phyloP scores from a whole-genome alignment of 257 asterid species.

The Solanum clarkiae region DNA sequence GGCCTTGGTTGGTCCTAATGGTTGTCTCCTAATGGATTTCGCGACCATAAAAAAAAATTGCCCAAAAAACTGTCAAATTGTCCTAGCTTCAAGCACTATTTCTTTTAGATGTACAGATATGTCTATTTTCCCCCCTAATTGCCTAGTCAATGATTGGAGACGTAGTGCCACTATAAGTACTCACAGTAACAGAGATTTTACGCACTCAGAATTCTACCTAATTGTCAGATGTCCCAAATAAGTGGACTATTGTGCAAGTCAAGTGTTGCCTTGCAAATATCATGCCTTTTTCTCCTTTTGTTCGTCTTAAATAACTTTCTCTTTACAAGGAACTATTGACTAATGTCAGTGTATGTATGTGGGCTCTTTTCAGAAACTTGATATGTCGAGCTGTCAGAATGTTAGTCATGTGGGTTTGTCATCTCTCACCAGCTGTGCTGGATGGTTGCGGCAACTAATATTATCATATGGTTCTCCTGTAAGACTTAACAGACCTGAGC shows the following conservation, averaged over 20 bases:
- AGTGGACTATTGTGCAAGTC: neutral
- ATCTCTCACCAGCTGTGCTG: slow-evolving; percentile 53
- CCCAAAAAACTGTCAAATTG: neutral
- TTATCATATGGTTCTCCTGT: slow-evolving; percentile 67
- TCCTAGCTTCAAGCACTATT: neutral
- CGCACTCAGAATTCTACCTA: neutral
- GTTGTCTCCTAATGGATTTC: neutral
- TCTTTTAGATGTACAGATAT: neutral
- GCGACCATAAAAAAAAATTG: neutral
- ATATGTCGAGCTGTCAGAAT: slow-evolving; percentile 84
- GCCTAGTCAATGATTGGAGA: neutral
- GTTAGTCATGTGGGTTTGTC: slow-evolving; percentile 71
- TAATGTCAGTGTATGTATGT: neutral
- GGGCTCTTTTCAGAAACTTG: slow-evolving; percentile 55
- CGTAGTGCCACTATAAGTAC: neutral
- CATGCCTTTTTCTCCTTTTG: neutral
- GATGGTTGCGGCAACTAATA: slow-evolving; percentile 49
- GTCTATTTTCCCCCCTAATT: neutral
- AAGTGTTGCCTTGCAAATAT: neutral
- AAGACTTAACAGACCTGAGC: slow-evolving; percentile 8
- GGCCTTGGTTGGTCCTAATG: neutral
- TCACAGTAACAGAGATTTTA: neutral
- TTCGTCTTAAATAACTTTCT: neutral
- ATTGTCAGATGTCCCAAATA: neutral
- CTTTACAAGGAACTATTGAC: neutral